Evolutionary conservation across 2,329 filamentous ascomycete species (phyloP).

Genomic region (Cadophora gregata): DNA sequence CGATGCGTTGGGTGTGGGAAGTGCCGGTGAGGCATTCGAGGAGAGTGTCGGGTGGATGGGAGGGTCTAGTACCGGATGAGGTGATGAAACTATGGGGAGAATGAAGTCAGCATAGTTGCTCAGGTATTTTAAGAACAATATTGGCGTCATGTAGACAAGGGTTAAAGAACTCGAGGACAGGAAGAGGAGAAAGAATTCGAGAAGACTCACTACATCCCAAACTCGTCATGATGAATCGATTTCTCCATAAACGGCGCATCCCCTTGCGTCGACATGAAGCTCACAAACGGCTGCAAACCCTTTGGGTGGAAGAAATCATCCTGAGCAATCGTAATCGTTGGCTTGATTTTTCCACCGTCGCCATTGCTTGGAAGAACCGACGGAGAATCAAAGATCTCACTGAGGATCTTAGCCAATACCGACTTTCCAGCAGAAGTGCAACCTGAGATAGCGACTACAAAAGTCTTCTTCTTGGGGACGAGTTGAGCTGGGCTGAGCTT

Average conservation of each 20-base stretch:
- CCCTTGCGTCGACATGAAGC: slow-evolving; percentile 9
- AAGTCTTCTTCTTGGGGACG: slow-evolving; percentile 13
- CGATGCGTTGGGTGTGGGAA: background rate
- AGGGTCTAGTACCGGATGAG: background rate
- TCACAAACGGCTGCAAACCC: slow-evolving; percentile 13
- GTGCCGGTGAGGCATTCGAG: background rate
- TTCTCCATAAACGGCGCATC: slow-evolving; percentile 25
- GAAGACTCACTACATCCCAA: slow-evolving; percentile 16
- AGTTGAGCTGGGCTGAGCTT: background rate
- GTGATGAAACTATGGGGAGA: background rate
- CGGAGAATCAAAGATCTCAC: slow-evolving; percentile 23
- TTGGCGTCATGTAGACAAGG: too few species aligned
- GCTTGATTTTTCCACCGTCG: background rate
- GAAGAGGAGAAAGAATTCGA: too few species aligned
- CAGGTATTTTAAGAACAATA: too few species aligned
- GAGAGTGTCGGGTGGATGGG: background rate
- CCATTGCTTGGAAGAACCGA: background rate
- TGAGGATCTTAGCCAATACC: slow-evolving; percentile 32
- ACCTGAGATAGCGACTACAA: slow-evolving; percentile 37
- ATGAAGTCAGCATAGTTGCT: background rate
- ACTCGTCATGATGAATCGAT: background rate
- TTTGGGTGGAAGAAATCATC: slow-evolving; percentile 37
- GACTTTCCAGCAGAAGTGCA: slow-evolving; percentile 38
- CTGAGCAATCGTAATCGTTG: slow-evolving; percentile 30
- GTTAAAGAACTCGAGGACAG: too few species aligned